These are phyloP conservation scores for Rhynchospora pubera DNA, from an alignment of 176 grass and related monocot genomes.

Conservation along the genomic window DNA sequence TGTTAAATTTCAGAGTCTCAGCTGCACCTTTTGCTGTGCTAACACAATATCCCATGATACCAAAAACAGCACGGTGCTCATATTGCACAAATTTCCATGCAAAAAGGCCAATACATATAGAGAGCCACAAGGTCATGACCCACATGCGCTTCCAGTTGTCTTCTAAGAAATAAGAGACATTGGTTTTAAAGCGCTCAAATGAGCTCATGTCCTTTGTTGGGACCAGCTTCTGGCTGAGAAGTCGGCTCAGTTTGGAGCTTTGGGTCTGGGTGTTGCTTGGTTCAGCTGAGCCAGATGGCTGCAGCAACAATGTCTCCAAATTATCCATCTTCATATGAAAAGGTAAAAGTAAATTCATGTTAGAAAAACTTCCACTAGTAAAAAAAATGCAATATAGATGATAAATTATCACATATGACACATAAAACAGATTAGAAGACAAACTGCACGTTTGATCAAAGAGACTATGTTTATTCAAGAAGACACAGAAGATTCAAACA, in stretches of 20 bases:
- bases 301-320: conserved; percentile 63
- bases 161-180: conserved; percentile 61
- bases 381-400: neutral
- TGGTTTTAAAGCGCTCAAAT: conserved; percentile 42
- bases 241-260: conserved; percentile 78
- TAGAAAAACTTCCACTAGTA: neutral
- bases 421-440: neutral
- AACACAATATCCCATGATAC: conserved; percentile 82
- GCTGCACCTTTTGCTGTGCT: conserved; percentile 65
- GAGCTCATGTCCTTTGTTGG: conserved; percentile 32
- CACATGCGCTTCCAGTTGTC: conserved; percentile 91
- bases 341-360: neutral
- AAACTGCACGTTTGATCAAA: neutral
- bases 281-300: conserved; percentile 45
- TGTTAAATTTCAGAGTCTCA: conserved; percentile 85
- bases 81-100: conserved; percentile 89
- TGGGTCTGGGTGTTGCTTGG: conserved; percentile 48
- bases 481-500: neutral
- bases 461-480: neutral
- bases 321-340: conserved; percentile 49
- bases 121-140: conserved; percentile 70
- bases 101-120: conserved; percentile 62
- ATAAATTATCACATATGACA: neutral
- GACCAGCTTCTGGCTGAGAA: conserved; percentile 74
- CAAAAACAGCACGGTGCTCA: conserved; percentile 60